Conservation (phyloP, 495 filamentous ascomycete species). For the Friedmanniomyces endolithicus region DNA sequence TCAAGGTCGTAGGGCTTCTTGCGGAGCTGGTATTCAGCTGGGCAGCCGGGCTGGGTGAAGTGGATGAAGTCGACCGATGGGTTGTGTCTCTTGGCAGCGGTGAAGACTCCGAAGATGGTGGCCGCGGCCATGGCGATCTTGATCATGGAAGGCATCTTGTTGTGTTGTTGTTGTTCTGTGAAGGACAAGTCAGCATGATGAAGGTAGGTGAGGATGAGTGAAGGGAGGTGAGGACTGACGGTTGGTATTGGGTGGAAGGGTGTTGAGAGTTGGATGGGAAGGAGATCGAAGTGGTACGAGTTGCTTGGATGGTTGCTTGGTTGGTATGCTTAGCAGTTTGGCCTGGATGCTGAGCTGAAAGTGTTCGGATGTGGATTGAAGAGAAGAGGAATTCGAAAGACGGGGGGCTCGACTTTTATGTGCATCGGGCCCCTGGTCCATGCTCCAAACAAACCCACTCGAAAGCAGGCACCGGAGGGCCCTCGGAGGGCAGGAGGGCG, state of each 20-base stretch:
- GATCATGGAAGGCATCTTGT: neutral
- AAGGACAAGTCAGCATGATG: neutral
- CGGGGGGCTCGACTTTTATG: too few species aligned
- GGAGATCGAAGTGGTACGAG: too few species aligned
- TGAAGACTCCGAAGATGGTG: neutral
- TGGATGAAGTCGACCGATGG: slow-evolving; percentile 4
- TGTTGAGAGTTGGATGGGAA: too few species aligned
- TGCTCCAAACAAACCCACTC: too few species aligned
- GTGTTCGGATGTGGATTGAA: too few species aligned
- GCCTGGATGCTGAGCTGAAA: too few species aligned
- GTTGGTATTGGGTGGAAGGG: neutral
- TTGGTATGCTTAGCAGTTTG: too few species aligned
- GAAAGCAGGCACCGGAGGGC: too few species aligned
- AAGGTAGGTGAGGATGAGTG: neutral
- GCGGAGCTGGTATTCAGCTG: slow-evolving; percentile 2
- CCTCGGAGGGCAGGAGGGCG: too few species aligned
- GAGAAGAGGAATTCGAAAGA: too few species aligned
- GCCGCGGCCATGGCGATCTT: neutral
- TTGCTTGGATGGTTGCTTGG: too few species aligned
- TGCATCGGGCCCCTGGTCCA: too few species aligned
- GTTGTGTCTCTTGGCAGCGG: neutral
- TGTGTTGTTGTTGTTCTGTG: neutral
- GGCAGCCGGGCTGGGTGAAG: slow-evolving; percentile 6
- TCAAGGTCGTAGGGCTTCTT: slow-evolving; percentile 6
- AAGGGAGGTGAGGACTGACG: neutral